phyloP scores from a whole-genome alignment of 2,329 filamentous ascomycete genomes.

The Sporothrix pallida region DNA sequence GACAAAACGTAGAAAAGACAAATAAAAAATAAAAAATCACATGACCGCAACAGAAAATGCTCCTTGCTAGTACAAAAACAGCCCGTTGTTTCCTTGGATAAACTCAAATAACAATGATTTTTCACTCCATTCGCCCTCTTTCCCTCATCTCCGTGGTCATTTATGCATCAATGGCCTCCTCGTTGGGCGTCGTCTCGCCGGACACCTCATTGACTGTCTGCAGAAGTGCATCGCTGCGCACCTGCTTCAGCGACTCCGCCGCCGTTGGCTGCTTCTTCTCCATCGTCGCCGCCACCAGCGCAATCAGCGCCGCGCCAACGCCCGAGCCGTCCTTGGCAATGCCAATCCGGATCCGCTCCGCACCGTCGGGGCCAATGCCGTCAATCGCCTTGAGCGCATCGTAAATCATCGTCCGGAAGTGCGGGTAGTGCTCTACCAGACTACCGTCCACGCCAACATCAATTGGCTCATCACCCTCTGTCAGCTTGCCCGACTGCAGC shows the following conservation, averaged over 20 bases:
- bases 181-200: conserved; percentile 30
- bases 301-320: conserved; percentile 94
- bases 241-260: conserved; percentile 50
- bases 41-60: conserved; percentile 7
- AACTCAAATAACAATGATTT: neutral
- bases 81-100: neutral
- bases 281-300: conserved; percentile 78
- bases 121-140: neutral
- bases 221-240: conserved; percentile 46
- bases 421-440: conserved; percentile 93
- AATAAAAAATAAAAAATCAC: neutral
- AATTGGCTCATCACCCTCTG: conserved; percentile 68
- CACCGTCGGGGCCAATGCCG: conserved; percentile 76
- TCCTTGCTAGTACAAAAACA: conserved; percentile 1
- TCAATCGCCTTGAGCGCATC: conserved; percentile 79
- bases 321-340: conserved; percentile 97
- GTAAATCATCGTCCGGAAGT: conserved; percentile 86
- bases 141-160: neutral
- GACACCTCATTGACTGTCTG: conserved; percentile 41
- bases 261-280: conserved; percentile 55
- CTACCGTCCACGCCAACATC: conserved; percentile 96
- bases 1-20: neutral
- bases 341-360: conserved; percentile 87
- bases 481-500: conserved; percentile 76
- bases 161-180: conserved; percentile 27